Percentiles rank a stretch among this genome's conserved stretches.
These are phyloP conservation scores for Tinospora cordifolia DNA, from an alignment of 164 flowering plant genomes.

Conservation along the genomic window DNA sequence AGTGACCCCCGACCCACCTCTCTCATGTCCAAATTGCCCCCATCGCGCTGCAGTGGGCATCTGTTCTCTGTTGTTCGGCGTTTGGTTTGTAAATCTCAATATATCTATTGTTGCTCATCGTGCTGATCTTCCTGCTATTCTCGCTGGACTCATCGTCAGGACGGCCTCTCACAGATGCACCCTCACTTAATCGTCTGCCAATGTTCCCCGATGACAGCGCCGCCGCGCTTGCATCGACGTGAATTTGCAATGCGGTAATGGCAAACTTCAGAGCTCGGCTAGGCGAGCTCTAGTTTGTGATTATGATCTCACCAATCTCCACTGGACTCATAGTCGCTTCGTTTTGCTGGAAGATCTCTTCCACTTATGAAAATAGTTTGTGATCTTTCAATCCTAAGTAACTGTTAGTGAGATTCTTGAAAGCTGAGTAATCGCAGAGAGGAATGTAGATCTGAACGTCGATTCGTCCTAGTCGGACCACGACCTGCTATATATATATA, in stretches of 20 bases:
- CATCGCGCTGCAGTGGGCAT: no score
- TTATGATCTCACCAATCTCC: constrained; percentile 78
- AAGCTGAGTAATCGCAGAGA: constrained; percentile 56
- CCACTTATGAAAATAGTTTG: constrained; percentile 71
- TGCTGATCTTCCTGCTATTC: no score
- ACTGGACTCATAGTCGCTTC: constrained; percentile 63
- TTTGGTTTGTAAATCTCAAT: no score
- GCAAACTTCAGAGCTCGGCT: constrained; percentile 72
- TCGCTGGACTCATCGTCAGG: constrained; percentile 28
- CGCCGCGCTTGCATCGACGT: constrained; percentile 20
- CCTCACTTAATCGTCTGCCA: constrained; percentile 19
- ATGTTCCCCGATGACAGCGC: background rate
- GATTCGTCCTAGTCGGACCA: constrained; percentile 71
- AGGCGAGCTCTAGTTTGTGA: constrained; percentile 63
- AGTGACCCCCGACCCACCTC: no score
- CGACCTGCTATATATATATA: no score
- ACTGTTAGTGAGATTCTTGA: constrained; percentile 55
- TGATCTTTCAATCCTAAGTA: constrained; percentile 84
- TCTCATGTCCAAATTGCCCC: no score
- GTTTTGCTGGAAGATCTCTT: constrained; percentile 48
- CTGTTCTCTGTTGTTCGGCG: no score
- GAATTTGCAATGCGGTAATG: constrained; percentile 48
- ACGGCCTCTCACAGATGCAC: constrained; percentile 18
- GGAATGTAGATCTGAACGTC: constrained; percentile 80
- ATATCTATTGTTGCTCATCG: no score